A percentile compares a stretch with the other conserved stretches of the same genome.
phyloP scores from a whole-genome alignment of 257 asterid genomes.

The Mitragyna speciosa region DNA sequence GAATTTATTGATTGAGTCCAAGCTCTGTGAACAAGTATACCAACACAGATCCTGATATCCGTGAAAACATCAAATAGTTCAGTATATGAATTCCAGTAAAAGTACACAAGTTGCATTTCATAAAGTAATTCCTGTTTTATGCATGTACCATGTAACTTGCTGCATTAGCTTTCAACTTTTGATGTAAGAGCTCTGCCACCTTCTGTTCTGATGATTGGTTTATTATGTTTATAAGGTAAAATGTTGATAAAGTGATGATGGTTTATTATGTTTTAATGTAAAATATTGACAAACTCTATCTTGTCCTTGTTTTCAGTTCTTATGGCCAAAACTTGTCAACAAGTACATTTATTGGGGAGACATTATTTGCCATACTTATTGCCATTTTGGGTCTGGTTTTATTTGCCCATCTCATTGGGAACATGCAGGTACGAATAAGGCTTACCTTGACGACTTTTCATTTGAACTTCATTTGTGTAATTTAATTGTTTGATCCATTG shows the following conservation, averaged over 20 bases:
- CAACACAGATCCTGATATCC: background rate
- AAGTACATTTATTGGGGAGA: slow-evolving; percentile 82
- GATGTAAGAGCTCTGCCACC: background rate
- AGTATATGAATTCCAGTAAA: background rate
- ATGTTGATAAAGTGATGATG: background rate
- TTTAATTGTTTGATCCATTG: background rate
- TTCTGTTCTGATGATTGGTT: background rate
- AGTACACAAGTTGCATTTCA: background rate
- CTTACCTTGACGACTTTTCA: background rate
- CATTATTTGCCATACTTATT: slow-evolving; percentile 78
- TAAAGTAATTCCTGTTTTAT: background rate
- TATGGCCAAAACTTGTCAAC: slow-evolving; percentile 90
- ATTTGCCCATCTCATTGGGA: slow-evolving; percentile 90
- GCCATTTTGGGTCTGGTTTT: slow-evolving; percentile 85
- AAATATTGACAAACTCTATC: background rate
- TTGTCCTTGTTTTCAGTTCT: slow-evolving; percentile 54
- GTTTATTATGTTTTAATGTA: background rate
- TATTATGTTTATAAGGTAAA: background rate
- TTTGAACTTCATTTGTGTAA: background rate
- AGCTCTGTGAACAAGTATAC: background rate
- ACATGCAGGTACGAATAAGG: slow-evolving; percentile 73
- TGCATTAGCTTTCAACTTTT: background rate
- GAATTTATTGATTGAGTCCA: background rate
- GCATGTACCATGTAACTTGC: background rate
- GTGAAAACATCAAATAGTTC: background rate